Evolutionary conservation across 2,329 filamentous ascomycete genomes (phyloP).

Genomic region (Bipolaris zeicola): DNA sequence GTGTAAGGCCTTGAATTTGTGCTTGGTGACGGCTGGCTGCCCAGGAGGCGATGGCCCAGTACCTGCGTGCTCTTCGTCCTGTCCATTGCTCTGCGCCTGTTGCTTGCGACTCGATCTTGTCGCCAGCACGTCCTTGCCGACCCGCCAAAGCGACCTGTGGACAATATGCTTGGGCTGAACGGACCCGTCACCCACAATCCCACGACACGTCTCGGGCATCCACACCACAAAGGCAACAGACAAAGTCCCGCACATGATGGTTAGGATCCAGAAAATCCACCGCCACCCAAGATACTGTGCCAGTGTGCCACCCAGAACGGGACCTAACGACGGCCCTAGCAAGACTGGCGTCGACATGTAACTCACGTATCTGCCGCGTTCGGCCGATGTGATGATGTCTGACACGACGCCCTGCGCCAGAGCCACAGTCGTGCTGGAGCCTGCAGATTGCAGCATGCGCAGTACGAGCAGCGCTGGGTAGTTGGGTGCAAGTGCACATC

Average conservation of each 20-base stretch:
- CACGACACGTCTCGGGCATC: slow-evolving; percentile 4
- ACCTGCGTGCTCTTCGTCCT: neutral
- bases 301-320: neutral
- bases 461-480: neutral
- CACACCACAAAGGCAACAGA: neutral
- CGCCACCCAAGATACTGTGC: neutral
- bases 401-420: neutral
- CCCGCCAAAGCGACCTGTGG: neutral
- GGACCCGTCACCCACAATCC: neutral
- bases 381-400: neutral
- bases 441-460: neutral
- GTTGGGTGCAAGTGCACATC: neutral
- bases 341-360: neutral
- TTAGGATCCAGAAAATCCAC: slow-evolving; percentile 3
- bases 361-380: slow-evolving; percentile 1
- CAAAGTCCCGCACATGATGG: neutral
- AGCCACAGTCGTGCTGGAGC: neutral
- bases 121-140: neutral
- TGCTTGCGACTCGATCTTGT: neutral
- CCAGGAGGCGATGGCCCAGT: neutral
- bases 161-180: neutral
- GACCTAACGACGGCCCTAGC: slow-evolving; percentile 1
- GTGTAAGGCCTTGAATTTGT: neutral
- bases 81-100: neutral
- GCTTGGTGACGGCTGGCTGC: neutral